These are phyloP conservation scores for Monosporascus sp. DNA, from an alignment of 2,329 filamentous ascomycete genomes.

Conservation along the genomic window DNA sequence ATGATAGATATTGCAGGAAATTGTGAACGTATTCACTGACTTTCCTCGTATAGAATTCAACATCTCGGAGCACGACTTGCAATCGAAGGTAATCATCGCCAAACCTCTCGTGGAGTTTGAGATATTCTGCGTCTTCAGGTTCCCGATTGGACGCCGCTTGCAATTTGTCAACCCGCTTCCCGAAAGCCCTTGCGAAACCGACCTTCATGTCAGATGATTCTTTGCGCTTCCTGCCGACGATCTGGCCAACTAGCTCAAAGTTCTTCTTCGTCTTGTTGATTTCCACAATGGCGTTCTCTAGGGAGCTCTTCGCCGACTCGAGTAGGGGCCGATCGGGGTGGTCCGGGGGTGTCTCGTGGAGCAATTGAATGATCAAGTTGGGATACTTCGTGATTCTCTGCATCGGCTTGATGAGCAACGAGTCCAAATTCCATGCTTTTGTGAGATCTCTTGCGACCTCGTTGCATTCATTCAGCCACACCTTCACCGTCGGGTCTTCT, in stretches of 20 bases:
- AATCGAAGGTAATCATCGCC: constrained; percentile 87
- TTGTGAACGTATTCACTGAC: constrained; percentile 74
- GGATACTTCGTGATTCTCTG: constrained; percentile 94
- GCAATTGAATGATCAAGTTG: constrained; percentile 72
- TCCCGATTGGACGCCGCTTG: constrained; percentile 56
- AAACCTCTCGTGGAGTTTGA: constrained; percentile 77
- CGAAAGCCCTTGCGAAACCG: constrained; percentile 85
- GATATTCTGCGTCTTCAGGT: constrained; percentile 77
- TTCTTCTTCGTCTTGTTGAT: constrained; percentile 97
- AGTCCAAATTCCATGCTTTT: constrained; percentile 89
- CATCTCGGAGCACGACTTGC: constrained; percentile 86
- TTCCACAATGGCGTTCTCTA: constrained; percentile 67
- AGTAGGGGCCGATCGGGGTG: constrained; percentile 78
- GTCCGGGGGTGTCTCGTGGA: constrained; percentile 71
- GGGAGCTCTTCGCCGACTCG: constrained; percentile 41
- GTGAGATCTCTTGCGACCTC: constrained; percentile 89
- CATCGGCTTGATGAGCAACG: constrained; percentile 93
- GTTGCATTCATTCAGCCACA: constrained; percentile 92
- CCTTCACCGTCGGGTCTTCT: constrained; percentile 58
- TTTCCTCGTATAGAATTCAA: constrained; percentile 87
- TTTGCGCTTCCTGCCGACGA: constrained; percentile 78
- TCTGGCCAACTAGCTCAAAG: constrained; percentile 85
- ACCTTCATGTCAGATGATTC: constrained; percentile 74
- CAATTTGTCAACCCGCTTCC: constrained; percentile 80
- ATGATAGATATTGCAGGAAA: constrained; percentile 73